phyloP scores from a whole-genome alignment of 164 flowering plant genomes.

The Macadamia integrifolia region DNA sequence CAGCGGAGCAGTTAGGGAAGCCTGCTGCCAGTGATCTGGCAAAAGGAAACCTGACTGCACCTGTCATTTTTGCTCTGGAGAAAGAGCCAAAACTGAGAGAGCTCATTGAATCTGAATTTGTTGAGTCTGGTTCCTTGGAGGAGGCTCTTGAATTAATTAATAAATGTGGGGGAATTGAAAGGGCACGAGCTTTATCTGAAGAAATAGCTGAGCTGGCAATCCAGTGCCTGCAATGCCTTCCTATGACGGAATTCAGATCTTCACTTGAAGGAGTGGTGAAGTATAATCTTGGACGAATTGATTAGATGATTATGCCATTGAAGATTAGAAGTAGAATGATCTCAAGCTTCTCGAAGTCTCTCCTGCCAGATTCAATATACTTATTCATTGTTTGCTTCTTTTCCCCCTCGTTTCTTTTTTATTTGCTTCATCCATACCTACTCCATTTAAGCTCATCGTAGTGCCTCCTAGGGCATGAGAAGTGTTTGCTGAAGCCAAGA shows the following conservation, averaged over 20 bases:
- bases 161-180: constrained; percentile 66
- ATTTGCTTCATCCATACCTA: no score
- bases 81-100: constrained; percentile 68
- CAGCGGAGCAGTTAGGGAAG: constrained; percentile 90
- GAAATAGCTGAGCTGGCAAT: constrained; percentile 77
- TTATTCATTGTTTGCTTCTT: no score
- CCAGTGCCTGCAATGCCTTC: constrained; percentile 67
- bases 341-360: neutral
- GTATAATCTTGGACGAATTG: constrained; percentile 71
- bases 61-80: constrained; percentile 85
- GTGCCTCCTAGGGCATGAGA: neutral
- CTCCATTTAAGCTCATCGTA: no score
- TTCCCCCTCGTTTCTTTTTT: no score
- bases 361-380: neutral
- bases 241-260: constrained; percentile 44
- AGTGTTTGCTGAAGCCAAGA: neutral
- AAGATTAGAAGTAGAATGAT: neutral
- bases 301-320: constrained; percentile 21
- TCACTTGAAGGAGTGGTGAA: constrained; percentile 78
- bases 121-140: constrained; percentile 69
- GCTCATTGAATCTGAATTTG: constrained; percentile 81
- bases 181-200: constrained; percentile 64
- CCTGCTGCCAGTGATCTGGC: constrained; percentile 85
- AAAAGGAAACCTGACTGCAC: constrained; percentile 92
- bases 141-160: constrained; percentile 61